A percentile compares a stretch with the other conserved stretches of the same genome.
Evolutionary conservation across 768 basidiomycete genomes (phyloP).

Genomic region (Hericium erinaceus): DNA sequence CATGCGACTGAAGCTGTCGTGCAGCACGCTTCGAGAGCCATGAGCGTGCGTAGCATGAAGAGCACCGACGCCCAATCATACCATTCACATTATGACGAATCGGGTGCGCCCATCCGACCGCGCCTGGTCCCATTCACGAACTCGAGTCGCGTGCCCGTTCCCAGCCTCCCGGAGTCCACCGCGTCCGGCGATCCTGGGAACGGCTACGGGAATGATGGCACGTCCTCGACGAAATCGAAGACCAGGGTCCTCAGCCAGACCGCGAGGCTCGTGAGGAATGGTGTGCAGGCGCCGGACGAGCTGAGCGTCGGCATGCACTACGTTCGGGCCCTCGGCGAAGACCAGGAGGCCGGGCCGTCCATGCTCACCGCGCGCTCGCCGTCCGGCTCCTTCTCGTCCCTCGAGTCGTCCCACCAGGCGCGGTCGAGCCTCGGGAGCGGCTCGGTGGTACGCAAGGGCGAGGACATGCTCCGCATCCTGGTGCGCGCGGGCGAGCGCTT

Average conservation of each 20-base stretch:
- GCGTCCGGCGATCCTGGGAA: neutral
- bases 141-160: slow-evolving; percentile 55
- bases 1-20: slow-evolving; percentile 39
- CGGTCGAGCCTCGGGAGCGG: slow-evolving; percentile 14
- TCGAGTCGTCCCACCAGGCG: slow-evolving; percentile 48
- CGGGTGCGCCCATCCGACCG: slow-evolving; percentile 29
- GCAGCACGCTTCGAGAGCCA: slow-evolving; percentile 40
- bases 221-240: slow-evolving; percentile 8
- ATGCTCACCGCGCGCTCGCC: slow-evolving; percentile 20
- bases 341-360: slow-evolving; percentile 20
- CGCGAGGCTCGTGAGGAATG: slow-evolving; percentile 45
- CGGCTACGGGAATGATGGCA: neutral
- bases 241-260: slow-evolving; percentile 49
- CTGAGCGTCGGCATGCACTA: slow-evolving; percentile 63
- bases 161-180: slow-evolving; percentile 28
- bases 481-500: slow-evolving; percentile 14
- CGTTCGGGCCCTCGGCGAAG: slow-evolving; percentile 58
- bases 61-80: slow-evolving; percentile 30
- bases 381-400: slow-evolving; percentile 48
- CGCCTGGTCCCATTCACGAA: slow-evolving; percentile 66
- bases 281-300: slow-evolving; percentile 44
- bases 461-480: slow-evolving; percentile 11
- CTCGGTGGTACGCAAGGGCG: neutral
- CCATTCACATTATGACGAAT: slow-evolving; percentile 20
- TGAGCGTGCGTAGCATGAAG: slow-evolving; percentile 40